A percentile compares a stretch with the other conserved stretches of the same genome.
These are phyloP conservation scores for Erythrobasidium yunnanense DNA, from an alignment of 768 basidiomycete genomes.

Conservation along the genomic window DNA sequence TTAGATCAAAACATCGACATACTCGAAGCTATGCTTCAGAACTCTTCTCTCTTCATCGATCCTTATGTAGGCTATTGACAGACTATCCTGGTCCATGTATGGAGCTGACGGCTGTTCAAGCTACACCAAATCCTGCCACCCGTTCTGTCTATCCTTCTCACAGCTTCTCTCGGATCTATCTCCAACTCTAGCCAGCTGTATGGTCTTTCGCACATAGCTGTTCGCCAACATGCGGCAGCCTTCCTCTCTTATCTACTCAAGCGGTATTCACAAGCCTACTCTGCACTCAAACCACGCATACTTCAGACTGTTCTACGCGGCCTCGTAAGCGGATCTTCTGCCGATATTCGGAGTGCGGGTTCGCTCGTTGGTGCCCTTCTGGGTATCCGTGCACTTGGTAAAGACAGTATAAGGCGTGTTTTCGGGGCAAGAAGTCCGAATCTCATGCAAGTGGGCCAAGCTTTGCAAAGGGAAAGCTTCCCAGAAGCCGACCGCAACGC, in stretches of 20 bases:
- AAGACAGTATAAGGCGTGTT: constrained; percentile 7
- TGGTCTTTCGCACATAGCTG: constrained; percentile 39
- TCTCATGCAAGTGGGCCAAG: constrained; percentile 12
- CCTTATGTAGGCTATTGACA: constrained; percentile 93
- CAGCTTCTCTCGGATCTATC: constrained; percentile 65
- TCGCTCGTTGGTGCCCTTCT: constrained; percentile 25
- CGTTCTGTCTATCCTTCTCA: constrained; percentile 78
- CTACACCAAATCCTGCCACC: constrained; percentile 92
- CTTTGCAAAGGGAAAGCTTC: constrained; percentile 3
- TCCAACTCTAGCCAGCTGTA: constrained; percentile 46
- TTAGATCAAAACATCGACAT: constrained; percentile 77
- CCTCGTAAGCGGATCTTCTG: constrained; percentile 44
- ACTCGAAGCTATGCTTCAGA: constrained; percentile 71
- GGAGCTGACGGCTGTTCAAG: constrained; percentile 43
- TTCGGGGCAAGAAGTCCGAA: constrained; percentile 23
- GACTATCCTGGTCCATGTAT: too few relatives aligned
- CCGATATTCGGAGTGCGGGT: constrained; percentile 3
- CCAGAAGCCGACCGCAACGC: constrained; percentile 2
- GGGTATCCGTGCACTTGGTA: constrained; percentile 26
- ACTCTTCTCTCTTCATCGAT: constrained; percentile 80
- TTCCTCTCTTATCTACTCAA: constrained; percentile 70
- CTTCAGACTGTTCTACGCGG: constrained; percentile 88
- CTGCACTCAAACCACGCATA: constrained; percentile 72
- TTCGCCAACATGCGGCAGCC: constrained; percentile 71
- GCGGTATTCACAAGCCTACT: constrained; percentile 77